Evolutionary conservation across 1,284 basidiomycete genomes (phyloP), one percentile per base, ranked within the genome.

Genomic region (Quambalaria eucalypti): DNA sequence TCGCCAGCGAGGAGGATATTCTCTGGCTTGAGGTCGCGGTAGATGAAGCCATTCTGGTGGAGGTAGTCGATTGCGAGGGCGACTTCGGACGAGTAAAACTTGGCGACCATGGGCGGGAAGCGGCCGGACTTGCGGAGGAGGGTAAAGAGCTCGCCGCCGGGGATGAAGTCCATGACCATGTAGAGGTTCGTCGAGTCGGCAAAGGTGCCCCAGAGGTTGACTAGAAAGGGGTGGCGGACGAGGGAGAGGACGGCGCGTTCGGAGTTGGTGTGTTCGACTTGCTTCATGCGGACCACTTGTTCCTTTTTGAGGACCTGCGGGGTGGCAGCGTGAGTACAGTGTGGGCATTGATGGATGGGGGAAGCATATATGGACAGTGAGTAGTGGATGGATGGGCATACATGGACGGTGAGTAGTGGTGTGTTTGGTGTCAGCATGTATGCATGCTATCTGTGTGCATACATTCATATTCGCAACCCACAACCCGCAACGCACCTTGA

Each of bases 141-240:
- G n/a, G 70, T 72, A 76, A 98, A 99, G 6, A 99, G 80, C 77
- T 99, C 93, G 19, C 93, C 93, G 21, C 93, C 93, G 0, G 91
- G 90, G 3, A 98, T 93, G 75, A 96, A 99, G 78, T 98, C 95
- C 93, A 98, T 97, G 56, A 98, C 92, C 91, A 99, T 96, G 80
- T 95, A 99, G 12, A 98, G 80, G 74, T 96, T 97, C 46, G 87
- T 82, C 9, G 84, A 79, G 70, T 97, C 93, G 69, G 95, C 90
- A 78, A 98, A 98, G 1, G 89, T 88, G 26, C 93, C 95, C 93
- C 93, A 98, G 4, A 98, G 83, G 72, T 96, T 98, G 79, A 98
- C 86, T 62, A 98, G 87, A 78, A 98, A 98, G 2, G 92, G 88
- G 76, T 97, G 91, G 51, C 92, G 85, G 0, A 95, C 88, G 28